These are phyloP conservation scores for Ajuga chamaepitys DNA, from an alignment of 257 asterid genomes.

Conservation along the genomic window DNA sequence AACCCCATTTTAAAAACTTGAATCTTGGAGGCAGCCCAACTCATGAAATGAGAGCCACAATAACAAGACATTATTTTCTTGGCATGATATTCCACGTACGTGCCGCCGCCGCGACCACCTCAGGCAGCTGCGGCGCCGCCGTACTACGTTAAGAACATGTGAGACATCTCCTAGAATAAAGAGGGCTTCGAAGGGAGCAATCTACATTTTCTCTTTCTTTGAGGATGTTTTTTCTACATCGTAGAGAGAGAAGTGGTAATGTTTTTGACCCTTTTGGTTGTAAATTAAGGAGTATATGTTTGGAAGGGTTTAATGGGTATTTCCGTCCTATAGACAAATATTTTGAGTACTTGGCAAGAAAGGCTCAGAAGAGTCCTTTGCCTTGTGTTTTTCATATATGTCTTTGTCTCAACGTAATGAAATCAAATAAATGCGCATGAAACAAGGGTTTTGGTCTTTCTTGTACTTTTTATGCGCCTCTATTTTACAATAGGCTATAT, in stretches of 20 bases:
- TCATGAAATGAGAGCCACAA: neutral
- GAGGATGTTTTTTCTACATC: neutral
- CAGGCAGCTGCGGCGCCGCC: slow-evolving; percentile 3
- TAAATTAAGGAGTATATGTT: neutral
- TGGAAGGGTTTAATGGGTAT: slow-evolving; percentile 15
- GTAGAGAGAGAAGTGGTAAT: neutral
- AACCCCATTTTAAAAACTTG: slow-evolving; percentile 22
- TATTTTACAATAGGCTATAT: too few relatives aligned
- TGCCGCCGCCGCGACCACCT: neutral
- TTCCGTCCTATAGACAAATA: slow-evolving; percentile 15
- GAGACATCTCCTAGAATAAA: neutral
- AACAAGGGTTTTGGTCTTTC: slow-evolving; percentile 16
- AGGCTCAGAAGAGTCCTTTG: slow-evolving; percentile 17
- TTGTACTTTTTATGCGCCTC: neutral
- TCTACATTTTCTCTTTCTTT: neutral
- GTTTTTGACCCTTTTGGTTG: neutral
- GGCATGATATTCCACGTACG: too few relatives aligned
- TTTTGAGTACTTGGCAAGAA: slow-evolving; percentile 15
- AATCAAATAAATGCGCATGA: slow-evolving; percentile 21
- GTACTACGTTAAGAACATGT: neutral
- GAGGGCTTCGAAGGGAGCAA: neutral
- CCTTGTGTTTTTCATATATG: slow-evolving; percentile 15
- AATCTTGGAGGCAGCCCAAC: slow-evolving; percentile 16
- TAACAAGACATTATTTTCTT: neutral
- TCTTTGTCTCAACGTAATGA: slow-evolving; percentile 21